Percentiles rank a stretch among this genome's conserved stretches.
These are phyloP conservation scores for Auricularia cornea DNA, from an alignment of 768 basidiomycete species.

Conservation along the genomic window DNA sequence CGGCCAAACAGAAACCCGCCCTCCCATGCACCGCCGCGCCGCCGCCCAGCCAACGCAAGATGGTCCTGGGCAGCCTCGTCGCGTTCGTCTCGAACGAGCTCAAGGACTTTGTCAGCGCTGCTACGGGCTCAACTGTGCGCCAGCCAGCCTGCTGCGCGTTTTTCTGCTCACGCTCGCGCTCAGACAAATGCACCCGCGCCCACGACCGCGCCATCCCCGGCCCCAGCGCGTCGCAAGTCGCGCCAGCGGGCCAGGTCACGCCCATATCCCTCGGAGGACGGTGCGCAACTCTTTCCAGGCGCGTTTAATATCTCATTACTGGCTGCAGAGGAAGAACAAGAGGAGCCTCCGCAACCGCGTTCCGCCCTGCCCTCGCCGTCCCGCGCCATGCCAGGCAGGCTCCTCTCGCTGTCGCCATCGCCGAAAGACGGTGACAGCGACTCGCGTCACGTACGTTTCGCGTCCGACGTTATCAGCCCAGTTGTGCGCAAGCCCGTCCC, in stretches of 20 bases:
- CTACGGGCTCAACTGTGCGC: background rate
- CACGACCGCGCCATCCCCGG: background rate
- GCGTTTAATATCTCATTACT: background rate
- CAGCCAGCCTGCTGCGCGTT: background rate
- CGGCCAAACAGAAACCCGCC: background rate
- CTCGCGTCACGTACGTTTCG: constrained; percentile 35
- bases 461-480: constrained; percentile 10
- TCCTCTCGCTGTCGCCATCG: constrained; percentile 63
- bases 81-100: background rate
- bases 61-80: background rate
- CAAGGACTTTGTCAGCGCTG: background rate
- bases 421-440: constrained; percentile 17
- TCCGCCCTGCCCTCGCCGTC: constrained; percentile 23
- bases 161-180: too few relatives aligned
- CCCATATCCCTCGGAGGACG: background rate
- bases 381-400: constrained; percentile 68
- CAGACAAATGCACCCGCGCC: background rate
- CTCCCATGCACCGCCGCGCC: background rate
- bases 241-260: background rate
- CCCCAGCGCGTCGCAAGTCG: background rate
- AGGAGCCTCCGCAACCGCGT: too few relatives aligned
- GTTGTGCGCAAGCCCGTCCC: background rate
- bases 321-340: background rate
- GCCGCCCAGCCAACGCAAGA: background rate
- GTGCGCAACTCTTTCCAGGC: background rate